These are phyloP conservation scores for Botryotinia narcissicola DNA, from an alignment of 2,329 filamentous ascomycete genomes.

Conservation along the genomic window DNA sequence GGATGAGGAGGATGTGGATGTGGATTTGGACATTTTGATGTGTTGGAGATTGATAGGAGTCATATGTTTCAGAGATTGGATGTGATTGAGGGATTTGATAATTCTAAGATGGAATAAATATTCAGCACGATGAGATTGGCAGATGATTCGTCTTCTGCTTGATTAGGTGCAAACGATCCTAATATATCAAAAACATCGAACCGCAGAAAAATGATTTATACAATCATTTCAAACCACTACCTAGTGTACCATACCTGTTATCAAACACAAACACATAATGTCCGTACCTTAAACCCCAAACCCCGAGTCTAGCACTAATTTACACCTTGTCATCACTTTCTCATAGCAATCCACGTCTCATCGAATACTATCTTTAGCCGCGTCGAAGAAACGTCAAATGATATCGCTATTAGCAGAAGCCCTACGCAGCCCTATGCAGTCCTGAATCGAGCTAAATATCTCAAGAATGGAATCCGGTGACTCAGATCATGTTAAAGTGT, in stretches of 20 bases:
- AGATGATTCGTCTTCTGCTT: neutral
- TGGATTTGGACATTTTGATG: neutral
- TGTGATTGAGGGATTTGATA: neutral
- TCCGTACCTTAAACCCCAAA: neutral
- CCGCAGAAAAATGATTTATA: too few relatives aligned
- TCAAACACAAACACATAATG: neutral
- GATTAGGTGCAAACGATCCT: neutral
- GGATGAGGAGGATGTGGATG: neutral
- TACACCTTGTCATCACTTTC: neutral
- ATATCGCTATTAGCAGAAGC: neutral
- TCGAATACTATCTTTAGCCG: neutral
- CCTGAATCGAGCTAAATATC: fast-evolving
- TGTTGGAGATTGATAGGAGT: neutral
- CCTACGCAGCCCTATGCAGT: neutral
- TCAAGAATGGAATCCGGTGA: neutral
- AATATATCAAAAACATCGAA: too few relatives aligned
- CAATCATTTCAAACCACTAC: neutral
- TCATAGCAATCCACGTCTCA: neutral
- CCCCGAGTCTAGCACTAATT: fast-evolving
- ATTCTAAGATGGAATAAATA: neutral
- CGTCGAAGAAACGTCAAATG: neutral
- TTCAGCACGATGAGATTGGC: neutral
- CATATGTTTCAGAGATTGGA: too few relatives aligned
- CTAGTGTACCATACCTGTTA: neutral
- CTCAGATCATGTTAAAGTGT: fast-evolving